Percentiles rank a stretch among this genome's conserved stretches.
phyloP scores from a whole-genome alignment of 164 flowering plant species.

The Houttuynia cordata region DNA sequence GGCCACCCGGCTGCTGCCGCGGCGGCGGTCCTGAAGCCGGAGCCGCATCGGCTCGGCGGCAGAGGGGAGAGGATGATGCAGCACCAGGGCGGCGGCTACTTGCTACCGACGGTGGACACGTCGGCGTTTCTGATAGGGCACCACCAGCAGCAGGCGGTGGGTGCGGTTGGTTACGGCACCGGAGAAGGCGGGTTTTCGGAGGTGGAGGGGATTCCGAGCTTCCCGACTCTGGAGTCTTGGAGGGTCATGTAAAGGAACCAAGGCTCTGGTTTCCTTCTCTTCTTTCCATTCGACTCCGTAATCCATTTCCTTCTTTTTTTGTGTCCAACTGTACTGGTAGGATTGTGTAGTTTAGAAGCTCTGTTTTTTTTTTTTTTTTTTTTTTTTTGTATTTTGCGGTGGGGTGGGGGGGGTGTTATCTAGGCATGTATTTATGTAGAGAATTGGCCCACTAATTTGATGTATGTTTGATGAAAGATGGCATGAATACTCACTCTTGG shows the following conservation, averaged over 20 bases:
- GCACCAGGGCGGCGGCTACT: constrained; percentile 32
- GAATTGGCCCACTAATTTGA: too few species aligned
- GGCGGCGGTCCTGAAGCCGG: constrained; percentile 51
- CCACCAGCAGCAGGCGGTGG: constrained; percentile 15
- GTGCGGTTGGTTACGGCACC: constrained; percentile 12
- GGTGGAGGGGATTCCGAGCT: constrained; percentile 35
- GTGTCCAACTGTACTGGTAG: neutral
- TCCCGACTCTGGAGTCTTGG: constrained; percentile 92
- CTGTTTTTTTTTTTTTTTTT: too few species aligned
- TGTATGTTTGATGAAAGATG: too few species aligned
- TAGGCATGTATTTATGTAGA: too few species aligned
- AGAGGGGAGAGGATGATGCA: constrained; percentile 29
- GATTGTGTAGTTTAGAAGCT: neutral
- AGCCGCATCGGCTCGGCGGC: constrained; percentile 42
- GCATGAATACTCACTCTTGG: too few species aligned
- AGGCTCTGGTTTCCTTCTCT: neutral
- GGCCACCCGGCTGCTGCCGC: constrained; percentile 17
- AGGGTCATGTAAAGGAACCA: constrained; percentile 27
- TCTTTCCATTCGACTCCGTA: neutral
- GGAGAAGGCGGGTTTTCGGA: constrained; percentile 13
- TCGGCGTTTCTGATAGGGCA: constrained; percentile 48
- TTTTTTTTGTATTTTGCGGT: neutral
- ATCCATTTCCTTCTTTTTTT: too few species aligned
- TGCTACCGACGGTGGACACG: constrained; percentile 79
- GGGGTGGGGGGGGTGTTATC: too few species aligned